A percentile compares a stretch with the other conserved stretches of the same genome.
These are phyloP conservation scores for Sergeia podlipaevii DNA, from an alignment of 208 protist species.

Conservation along the genomic window DNA sequence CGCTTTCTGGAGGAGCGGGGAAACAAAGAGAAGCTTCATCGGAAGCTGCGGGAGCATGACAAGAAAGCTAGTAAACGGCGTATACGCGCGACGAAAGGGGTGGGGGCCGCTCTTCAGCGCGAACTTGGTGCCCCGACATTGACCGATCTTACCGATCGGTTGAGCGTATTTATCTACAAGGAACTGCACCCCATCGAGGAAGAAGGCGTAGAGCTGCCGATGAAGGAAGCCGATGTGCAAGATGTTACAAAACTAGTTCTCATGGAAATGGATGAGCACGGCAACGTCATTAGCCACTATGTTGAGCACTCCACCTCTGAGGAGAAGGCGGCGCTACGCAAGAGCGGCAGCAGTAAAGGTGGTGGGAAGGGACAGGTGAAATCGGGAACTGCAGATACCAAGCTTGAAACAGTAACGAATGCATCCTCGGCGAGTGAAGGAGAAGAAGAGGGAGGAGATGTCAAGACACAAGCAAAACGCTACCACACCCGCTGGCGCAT, in stretches of 20 bases:
- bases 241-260: not conserved
- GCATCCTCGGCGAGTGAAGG: not conserved
- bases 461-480: too few species aligned
- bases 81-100: not conserved
- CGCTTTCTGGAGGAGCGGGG: too few species aligned
- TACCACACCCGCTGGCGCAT: conserved; percentile 31
- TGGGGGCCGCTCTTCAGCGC: not conserved
- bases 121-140: conserved; percentile 6
- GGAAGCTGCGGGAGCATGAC: too few species aligned
- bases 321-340: not conserved
- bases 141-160: conserved; percentile 35
- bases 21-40: too few species aligned
- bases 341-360: not conserved
- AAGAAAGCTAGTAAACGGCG: too few species aligned
- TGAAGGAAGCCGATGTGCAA: not conserved
- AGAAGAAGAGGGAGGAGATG: not conserved
- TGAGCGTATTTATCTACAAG: conserved; percentile 41
- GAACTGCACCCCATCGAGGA: conserved; percentile 18
- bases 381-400: not conserved
- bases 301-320: not conserved
- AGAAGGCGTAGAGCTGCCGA: not conserved
- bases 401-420: not conserved
- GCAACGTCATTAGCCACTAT: not conserved
- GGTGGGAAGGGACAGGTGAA: not conserved
- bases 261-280: not conserved